phyloP scores from a whole-genome alignment of 805 yeast species.

The Wickerhamiella allomyrinae region DNA sequence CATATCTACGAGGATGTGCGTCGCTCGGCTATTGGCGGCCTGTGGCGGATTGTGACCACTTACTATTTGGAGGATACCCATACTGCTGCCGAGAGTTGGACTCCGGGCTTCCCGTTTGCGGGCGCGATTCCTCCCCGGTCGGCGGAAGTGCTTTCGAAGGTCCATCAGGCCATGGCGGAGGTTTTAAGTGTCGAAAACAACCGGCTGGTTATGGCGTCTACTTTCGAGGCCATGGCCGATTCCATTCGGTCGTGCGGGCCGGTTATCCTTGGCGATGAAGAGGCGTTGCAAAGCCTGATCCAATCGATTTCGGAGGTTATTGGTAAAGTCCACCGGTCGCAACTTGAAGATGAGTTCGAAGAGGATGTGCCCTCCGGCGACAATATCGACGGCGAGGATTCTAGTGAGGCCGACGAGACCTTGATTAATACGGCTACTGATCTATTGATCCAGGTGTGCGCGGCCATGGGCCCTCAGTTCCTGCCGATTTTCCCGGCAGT shows the following conservation, averaged over 20 bases:
- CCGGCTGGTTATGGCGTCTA: slow-evolving; percentile 60
- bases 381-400: slow-evolving; percentile 42
- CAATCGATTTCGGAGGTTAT: slow-evolving; percentile 56
- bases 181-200: slow-evolving; percentile 71
- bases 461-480: slow-evolving; percentile 69
- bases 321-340: slow-evolving; percentile 74
- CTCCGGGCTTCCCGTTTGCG: slow-evolving; percentile 22
- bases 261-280: slow-evolving; percentile 40
- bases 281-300: slow-evolving; percentile 52
- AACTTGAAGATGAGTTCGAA: slow-evolving; percentile 27
- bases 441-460: slow-evolving; percentile 62
- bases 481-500: slow-evolving; percentile 63
- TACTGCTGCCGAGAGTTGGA: slow-evolving; percentile 21
- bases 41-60: slow-evolving; percentile 73
- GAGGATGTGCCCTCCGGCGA: slow-evolving; percentile 33
- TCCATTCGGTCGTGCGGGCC: slow-evolving; percentile 61
- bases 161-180: slow-evolving; percentile 50
- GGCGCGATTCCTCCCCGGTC: slow-evolving; percentile 29
- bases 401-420: slow-evolving; percentile 43
- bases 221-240: slow-evolving; percentile 60
- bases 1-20: slow-evolving; percentile 80
- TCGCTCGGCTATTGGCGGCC: slow-evolving; percentile 64
- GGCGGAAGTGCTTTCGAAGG: slow-evolving; percentile 45
- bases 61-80: slow-evolving; percentile 27
- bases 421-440: slow-evolving; percentile 77